Evolutionary conservation across 805 yeast species (phyloP), one percentile per base, ranked within the genome.

Genomic region (Myxozyma kluyveri): DNA sequence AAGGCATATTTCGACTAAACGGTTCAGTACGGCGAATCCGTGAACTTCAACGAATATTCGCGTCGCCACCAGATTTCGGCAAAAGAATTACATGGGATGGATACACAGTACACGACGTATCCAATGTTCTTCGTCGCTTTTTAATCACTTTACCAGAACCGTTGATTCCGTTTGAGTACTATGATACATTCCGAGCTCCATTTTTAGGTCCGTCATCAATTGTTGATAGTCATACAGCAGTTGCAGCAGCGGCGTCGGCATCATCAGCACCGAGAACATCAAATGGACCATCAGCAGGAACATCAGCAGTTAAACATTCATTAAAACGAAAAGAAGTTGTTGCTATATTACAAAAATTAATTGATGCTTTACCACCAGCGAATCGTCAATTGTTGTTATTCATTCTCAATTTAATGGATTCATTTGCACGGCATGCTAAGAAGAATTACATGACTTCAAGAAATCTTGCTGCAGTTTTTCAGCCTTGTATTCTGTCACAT

Each of bases 41-140:
- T 61, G 90, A 88, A 60, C 74, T 93, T 35, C 98, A 93, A 67
- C 76, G 79, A 35, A 75, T 83, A 12, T 93, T 93, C 72, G 87
- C 90, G 49, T 71, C 86, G 1, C 88, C 96, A 1, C 98, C 99
- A 0, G 82, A 81, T 54, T 93, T 85, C 66, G 99, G 99, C 17
- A 80, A 88, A 45, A 85, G 84, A 60, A 76, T 90, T 41, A 80
- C 79, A 60, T 93, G 98, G 99, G 89, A 87, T 44, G 91, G 95
- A 0, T 93, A 81, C 70, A 88, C 89, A 0, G 97, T 91, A 10
- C 99, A 93, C 70, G 99, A 93, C 69, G 97, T 96, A 1, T 96
- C 98, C 1, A 86, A 93, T 18, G 75, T 93, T 21, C 77, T 93
- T 52, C 78, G 98, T 66, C 75, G 99, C 50, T 93, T 80, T 67